Evolutionary conservation across 78 protist species (phyloP), one percentile per base, ranked within the genome.

Genomic region (Dictyostelium firmibasis): DNA sequence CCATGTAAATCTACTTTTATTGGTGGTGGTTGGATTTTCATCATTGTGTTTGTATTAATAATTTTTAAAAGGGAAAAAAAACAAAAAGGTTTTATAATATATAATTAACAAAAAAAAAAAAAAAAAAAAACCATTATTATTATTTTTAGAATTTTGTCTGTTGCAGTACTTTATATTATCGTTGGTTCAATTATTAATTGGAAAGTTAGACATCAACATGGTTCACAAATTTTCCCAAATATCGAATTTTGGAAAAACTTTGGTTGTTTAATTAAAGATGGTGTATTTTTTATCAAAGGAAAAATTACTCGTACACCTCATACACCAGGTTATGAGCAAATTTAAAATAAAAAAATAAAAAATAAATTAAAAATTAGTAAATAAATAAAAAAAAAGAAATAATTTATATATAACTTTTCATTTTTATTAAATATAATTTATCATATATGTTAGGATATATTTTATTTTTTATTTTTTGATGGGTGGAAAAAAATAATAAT

Each of bases 21-120:
- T n/a, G 76, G 86, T 62, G 93, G 93, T 62, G 93, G 93, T 41
- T 87, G 93, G 93, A 74, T 87, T 50, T 77, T 78, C 23, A 38
- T 87, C 43, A 87, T 87, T 43, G 62, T 87, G 81, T 84, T 25
- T 36, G 76, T 82, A 31, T 20, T 35, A 31, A 31, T 11, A 70
- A 31, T 0, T 18, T 36, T 38, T 38, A 4, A n/a, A n/a, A n/a
- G n/a, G n/a, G n/a, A n/a, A n/a, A n/a, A n/a, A n/a, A n/a, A n/a
- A n/a, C n/a, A n/a, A n/a, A n/a, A n/a, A n/a, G n/a, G n/a, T n/a
- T n/a, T n/a, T n/a, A n/a, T n/a, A n/a, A n/a, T 38, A 38, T 38
- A 38, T 38, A 38, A 38, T 14, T 20, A 53, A n/a, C n/a, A 50
- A 50, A 14, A 13, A 53, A 53, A 53, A 16, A 13, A 50, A 38